A percentile compares a stretch with the other conserved stretches of the same genome.
phyloP scores from a whole-genome alignment of 352 stramenopile genomes.

The Globisporangium nunn region DNA sequence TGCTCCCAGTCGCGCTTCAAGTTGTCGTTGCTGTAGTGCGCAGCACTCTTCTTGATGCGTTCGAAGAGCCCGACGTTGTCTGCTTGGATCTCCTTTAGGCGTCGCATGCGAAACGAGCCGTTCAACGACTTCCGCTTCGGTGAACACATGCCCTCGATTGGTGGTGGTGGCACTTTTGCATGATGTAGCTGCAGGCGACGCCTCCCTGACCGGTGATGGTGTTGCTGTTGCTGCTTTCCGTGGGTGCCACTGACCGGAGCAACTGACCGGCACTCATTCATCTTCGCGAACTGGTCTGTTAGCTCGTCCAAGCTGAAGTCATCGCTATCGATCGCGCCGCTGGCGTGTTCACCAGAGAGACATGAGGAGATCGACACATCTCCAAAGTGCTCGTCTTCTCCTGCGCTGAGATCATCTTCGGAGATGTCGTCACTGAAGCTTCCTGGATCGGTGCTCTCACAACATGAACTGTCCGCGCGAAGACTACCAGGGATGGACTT shows the following conservation, averaged over 20 bases:
- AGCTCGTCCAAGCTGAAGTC: background rate
- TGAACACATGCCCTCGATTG: background rate
- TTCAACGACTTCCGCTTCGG: slow-evolving; percentile 32
- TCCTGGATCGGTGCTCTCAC: background rate
- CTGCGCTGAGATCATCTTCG: slow-evolving; percentile 1
- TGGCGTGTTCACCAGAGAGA: no score
- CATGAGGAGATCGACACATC: background rate
- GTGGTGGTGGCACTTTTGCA: slow-evolving; percentile 14
- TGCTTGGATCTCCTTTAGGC: slow-evolving; percentile 55
- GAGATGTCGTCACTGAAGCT: background rate
- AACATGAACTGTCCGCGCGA: background rate
- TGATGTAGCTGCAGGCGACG: background rate
- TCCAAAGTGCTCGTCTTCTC: background rate
- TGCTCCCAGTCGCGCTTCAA: slow-evolving; percentile 57
- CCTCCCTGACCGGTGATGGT: slow-evolving; percentile 1
- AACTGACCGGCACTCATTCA: slow-evolving; percentile 41
- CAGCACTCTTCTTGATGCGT: slow-evolving; percentile 49
- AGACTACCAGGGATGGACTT: background rate
- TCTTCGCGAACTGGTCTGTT: slow-evolving; percentile 22
- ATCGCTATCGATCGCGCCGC: background rate
- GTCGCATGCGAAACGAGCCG: slow-evolving; percentile 34
- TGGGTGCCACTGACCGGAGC: slow-evolving; percentile 9
- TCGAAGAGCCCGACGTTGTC: slow-evolving; percentile 52
- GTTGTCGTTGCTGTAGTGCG: slow-evolving; percentile 57
- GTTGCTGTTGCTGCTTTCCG: background rate